Conservation (phyloP, 2,329 filamentous ascomycete genomes). For the Xylaria sp. region DNA sequence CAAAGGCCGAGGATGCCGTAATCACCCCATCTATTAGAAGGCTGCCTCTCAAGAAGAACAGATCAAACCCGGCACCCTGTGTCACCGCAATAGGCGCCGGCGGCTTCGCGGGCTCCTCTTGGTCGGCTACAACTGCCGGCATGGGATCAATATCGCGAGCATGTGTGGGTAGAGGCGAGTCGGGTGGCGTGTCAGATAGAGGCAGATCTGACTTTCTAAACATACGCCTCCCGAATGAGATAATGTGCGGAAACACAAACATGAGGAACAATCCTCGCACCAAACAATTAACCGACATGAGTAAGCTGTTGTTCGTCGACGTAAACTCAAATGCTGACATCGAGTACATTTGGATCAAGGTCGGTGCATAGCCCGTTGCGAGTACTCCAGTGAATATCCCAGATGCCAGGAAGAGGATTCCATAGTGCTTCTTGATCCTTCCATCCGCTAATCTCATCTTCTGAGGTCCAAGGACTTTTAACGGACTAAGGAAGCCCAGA, state of each 20-base stretch:
- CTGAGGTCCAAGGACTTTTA: constrained; percentile 39
- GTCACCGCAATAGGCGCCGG: constrained; percentile 34
- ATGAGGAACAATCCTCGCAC: constrained; percentile 44
- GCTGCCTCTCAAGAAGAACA: constrained; percentile 44
- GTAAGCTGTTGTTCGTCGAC: constrained; percentile 41
- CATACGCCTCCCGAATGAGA: constrained; percentile 38
- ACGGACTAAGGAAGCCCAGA: constrained; percentile 32
- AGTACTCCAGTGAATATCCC: constrained; percentile 43
- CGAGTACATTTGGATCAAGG: constrained; percentile 45
- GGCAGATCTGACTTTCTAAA: constrained; percentile 30
- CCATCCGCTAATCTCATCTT: constrained; percentile 39
- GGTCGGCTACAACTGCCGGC: constrained; percentile 20
- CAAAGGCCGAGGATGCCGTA: constrained; percentile 42
- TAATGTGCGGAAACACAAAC: constrained; percentile 46
- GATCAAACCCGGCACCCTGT: constrained; percentile 42
- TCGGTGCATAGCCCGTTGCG: constrained; percentile 42
- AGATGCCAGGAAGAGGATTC: constrained; percentile 39
- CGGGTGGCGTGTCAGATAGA: constrained; percentile 21
- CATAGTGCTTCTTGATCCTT: constrained; percentile 38
- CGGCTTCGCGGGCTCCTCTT: constrained; percentile 41
- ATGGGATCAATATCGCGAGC: constrained; percentile 40
- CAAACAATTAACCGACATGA: constrained; percentile 39
- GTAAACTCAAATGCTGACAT: constrained; percentile 41
- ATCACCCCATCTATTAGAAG: constrained; percentile 42
- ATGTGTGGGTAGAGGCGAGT: constrained; percentile 38